A percentile compares a stretch with the other conserved stretches of the same genome.
Conservation (phyloP, 2,329 filamentous ascomycete genomes). For the Waltergamsia citrina region DNA sequence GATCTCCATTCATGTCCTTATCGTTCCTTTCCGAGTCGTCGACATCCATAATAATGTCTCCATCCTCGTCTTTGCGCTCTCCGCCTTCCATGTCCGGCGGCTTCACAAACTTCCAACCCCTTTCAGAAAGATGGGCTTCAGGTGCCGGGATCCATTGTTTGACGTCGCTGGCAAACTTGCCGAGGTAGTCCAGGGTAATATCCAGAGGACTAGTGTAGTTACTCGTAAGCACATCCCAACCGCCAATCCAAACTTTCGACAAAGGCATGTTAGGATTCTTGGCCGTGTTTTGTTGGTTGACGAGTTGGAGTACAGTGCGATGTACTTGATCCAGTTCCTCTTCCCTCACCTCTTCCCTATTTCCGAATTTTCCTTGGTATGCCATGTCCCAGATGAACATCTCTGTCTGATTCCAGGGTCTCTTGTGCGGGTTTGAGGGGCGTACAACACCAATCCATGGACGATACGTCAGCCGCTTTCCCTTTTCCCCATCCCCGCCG, state of each 20-base stretch:
- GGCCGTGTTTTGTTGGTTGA: conserved; percentile 17
- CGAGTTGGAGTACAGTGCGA: conserved; percentile 26
- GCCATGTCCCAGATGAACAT: conserved; percentile 45
- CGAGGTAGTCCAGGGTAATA: conserved; percentile 27
- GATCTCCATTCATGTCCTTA: neutral
- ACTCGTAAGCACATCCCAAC: too few species aligned
- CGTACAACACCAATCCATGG: conserved; percentile 44
- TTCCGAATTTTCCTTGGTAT: conserved; percentile 14
- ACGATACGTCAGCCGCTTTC: conserved; percentile 23
- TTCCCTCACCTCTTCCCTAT: conserved; percentile 11
- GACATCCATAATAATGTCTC: neutral
- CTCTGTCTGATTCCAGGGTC: conserved; percentile 26
- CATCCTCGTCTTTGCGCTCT: conserved; percentile 12
- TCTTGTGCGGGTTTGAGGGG: conserved; percentile 25
- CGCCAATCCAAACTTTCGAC: conserved; percentile 34
- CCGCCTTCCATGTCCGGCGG: conserved; percentile 3
- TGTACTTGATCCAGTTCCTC: conserved; percentile 35
- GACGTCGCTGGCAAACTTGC: conserved; percentile 18
- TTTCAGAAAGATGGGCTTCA: conserved; percentile 12
- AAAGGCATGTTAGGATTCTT: conserved; percentile 25
- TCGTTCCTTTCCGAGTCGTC: neutral
- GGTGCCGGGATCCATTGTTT: conserved; percentile 25
- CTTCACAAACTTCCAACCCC: conserved; percentile 28
- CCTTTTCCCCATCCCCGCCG: too few species aligned
- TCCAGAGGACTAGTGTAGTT: conserved; percentile 26